Evolutionary conservation across 2,329 filamentous ascomycete genomes (phyloP).

Genomic region (Trichoderma sp.): DNA sequence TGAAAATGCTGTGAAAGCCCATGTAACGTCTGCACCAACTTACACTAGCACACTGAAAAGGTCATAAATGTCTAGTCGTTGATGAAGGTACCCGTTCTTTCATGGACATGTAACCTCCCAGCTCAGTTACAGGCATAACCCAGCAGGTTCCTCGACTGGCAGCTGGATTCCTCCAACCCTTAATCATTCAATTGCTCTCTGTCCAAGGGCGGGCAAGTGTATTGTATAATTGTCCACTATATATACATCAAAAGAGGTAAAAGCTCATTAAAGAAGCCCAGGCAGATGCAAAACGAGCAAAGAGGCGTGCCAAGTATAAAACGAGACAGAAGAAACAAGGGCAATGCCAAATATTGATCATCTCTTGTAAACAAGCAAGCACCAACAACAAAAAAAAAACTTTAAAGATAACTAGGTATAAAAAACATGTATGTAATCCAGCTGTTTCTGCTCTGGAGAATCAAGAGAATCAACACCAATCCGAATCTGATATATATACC

Average conservation of each 20-base stretch:
- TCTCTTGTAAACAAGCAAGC: not conserved
- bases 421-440: slow-evolving; percentile 21
- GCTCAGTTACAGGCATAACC: not conserved
- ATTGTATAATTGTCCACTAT: not conserved
- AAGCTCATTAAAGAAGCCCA: not conserved
- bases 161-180: not conserved
- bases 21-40: no score
- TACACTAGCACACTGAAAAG: no score
- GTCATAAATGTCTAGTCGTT: no score
- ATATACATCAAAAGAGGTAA: slow-evolving; percentile 7
- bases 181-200: not conserved
- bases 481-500: slow-evolving; percentile 29
- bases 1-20: no score
- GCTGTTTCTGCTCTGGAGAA: slow-evolving; percentile 21
- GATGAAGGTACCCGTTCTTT: no score
- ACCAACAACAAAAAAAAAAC: not conserved
- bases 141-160: not conserved
- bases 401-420: slow-evolving; percentile 19
- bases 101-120: no score
- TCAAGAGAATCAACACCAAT: slow-evolving; percentile 23
- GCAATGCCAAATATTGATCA: not conserved
- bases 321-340: not conserved
- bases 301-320: not conserved
- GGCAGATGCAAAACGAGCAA: slow-evolving; percentile 5
- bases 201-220: not conserved